Evolutionary conservation across 2,329 filamentous ascomycete genomes (phyloP).

Genomic region (Trichocomaceae sp.): DNA sequence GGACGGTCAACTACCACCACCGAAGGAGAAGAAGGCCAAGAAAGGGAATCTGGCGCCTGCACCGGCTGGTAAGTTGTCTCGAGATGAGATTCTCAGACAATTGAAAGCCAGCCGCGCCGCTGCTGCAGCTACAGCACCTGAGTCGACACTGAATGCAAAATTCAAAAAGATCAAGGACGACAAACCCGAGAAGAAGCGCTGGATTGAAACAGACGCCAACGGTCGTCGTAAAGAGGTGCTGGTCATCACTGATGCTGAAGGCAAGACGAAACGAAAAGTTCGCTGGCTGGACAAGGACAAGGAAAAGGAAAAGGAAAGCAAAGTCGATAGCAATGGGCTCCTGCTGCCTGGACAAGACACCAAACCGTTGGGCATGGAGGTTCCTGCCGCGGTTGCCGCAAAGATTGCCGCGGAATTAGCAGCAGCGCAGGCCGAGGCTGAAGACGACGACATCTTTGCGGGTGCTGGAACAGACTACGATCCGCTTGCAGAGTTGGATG

Average conservation of each 20-base stretch:
- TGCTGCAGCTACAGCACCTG: conserved; percentile 26
- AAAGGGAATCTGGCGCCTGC: conserved; percentile 45
- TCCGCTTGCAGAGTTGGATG: conserved; percentile 48
- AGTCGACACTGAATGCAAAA: conserved; percentile 47
- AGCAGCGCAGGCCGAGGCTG: conserved; percentile 29
- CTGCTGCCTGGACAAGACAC: conserved; percentile 40
- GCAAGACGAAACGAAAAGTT: conserved; percentile 56
- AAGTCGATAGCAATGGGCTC: conserved; percentile 21
- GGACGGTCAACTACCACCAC: conserved; percentile 24
- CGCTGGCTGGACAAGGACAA: conserved; percentile 46
- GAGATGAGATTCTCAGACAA: conserved; percentile 55
- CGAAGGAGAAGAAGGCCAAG: conserved; percentile 42
- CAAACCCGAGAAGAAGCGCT: conserved; percentile 44
- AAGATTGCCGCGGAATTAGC: conserved; percentile 22
- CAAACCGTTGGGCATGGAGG: conserved; percentile 47
- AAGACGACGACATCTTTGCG: conserved; percentile 58
- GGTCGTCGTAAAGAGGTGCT: conserved; percentile 52
- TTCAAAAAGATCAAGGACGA: conserved; percentile 49
- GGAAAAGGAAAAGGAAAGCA: conserved; percentile 18
- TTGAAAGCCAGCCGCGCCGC: conserved; percentile 48
- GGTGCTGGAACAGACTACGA: conserved; percentile 56
- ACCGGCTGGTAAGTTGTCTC: conserved; percentile 44
- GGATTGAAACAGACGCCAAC: conserved; percentile 50
- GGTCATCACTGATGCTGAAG: conserved; percentile 53
- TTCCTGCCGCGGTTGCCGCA: conserved; percentile 38